phyloP scores from a whole-genome alignment of 331 rosid genomes.

The Pyrus hybrid region DNA sequence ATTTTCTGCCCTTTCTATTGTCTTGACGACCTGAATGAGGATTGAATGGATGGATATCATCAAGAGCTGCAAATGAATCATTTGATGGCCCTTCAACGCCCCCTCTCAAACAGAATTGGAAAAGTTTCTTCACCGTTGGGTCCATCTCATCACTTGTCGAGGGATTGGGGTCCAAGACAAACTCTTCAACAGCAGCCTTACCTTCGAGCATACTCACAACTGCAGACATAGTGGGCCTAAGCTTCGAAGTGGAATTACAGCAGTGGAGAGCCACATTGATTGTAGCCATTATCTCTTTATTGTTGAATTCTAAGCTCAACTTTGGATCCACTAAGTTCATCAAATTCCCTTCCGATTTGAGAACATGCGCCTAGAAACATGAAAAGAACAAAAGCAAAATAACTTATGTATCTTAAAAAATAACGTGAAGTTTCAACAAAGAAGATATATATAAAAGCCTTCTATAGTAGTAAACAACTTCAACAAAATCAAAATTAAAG shows the following conservation, averaged over 20 bases:
- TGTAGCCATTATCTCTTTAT: slow-evolving; percentile 29
- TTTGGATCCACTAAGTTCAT: slow-evolving; percentile 61
- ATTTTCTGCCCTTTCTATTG: no score
- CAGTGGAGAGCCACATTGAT: slow-evolving; percentile 55
- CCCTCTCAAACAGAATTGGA: neutral
- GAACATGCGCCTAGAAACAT: slow-evolving; percentile 32
- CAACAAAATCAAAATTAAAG: no score
- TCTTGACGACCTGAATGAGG: no score
- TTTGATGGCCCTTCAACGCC: no score
- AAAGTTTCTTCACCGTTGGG: slow-evolving; percentile 6
- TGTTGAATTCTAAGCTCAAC: slow-evolving; percentile 15
- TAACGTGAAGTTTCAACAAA: no score
- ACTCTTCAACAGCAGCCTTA: slow-evolving; percentile 18
- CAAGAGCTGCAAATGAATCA: no score
- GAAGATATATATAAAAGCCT: no score
- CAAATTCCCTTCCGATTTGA: slow-evolving; percentile 37
- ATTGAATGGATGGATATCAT: no score
- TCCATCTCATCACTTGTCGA: slow-evolving; percentile 11
- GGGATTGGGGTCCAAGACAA: slow-evolving; percentile 14
- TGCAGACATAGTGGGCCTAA: slow-evolving; percentile 55
- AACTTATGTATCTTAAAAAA: no score
- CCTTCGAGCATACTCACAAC: slow-evolving; percentile 68
- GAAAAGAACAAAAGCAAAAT: neutral
- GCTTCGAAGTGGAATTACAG: slow-evolving; percentile 34
- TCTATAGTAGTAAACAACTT: no score